Conservation (phyloP, 2,329 filamentous ascomycete species). For the Xylariales sp. region DNA sequence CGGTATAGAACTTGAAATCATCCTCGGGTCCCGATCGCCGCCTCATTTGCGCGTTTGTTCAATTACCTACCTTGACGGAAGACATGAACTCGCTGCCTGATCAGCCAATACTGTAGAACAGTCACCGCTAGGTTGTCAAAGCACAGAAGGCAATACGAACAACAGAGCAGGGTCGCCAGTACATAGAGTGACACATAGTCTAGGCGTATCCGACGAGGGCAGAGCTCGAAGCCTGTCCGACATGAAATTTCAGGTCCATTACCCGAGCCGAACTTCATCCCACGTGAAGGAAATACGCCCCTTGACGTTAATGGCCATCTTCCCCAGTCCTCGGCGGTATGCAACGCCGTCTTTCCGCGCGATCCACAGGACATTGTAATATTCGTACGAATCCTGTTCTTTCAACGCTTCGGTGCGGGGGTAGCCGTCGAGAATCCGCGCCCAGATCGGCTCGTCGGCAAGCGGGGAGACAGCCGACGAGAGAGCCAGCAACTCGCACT, state of each 20-base stretch:
- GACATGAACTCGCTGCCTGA: no score
- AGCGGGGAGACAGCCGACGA: neutral
- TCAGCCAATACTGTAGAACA: no score
- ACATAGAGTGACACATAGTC: no score
- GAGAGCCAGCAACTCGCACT: neutral
- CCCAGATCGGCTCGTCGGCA: neutral
- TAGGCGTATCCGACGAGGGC: no score
- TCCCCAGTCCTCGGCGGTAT: slow-evolving; percentile 25
- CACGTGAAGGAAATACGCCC: neutral
- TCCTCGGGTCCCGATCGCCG: no score
- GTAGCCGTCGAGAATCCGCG: neutral
- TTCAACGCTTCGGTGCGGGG: neutral
- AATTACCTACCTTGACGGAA: no score
- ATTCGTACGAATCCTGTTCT: neutral
- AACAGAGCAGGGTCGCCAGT: no score
- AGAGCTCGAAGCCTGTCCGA: no score
- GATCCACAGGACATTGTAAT: slow-evolving; percentile 20
- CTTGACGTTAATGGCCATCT: neutral
- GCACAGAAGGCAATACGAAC: no score
- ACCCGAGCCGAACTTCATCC: neutral
- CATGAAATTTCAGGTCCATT: neutral
- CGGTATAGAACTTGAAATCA: no score
- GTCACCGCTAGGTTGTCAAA: no score
- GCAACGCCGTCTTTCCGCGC: slow-evolving; percentile 25
- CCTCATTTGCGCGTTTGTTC: no score